These are phyloP conservation scores for Backusella australiensis DNA, from an alignment of 192 early-diverging fungal genomes.

Conservation along the genomic window DNA sequence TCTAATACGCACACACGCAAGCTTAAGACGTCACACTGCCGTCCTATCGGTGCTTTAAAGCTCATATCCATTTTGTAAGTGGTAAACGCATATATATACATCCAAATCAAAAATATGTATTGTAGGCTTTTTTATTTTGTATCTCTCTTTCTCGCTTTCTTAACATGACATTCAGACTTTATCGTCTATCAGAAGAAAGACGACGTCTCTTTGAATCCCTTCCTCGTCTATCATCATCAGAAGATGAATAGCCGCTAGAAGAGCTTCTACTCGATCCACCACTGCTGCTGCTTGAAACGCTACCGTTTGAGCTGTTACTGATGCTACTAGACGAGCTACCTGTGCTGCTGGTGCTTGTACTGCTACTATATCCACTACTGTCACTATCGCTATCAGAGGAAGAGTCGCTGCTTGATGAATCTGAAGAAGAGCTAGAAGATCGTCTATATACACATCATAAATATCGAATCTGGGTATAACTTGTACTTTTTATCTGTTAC, in stretches of 20 bases:
- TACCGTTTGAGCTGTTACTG: conserved; percentile 11
- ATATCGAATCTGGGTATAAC: no score
- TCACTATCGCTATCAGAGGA: conserved; percentile 9
- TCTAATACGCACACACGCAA: conserved; percentile 1
- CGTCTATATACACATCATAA: background rate
- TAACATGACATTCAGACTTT: background rate
- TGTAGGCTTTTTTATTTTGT: background rate
- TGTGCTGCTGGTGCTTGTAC: background rate
- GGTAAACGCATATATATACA: background rate
- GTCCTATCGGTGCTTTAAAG: no score
- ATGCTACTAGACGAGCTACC: background rate
- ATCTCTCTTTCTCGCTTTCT: background rate
- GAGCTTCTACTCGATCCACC: background rate
- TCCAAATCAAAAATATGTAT: background rate
- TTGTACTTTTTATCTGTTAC: background rate
- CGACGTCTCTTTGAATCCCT: background rate
- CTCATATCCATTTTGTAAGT: no score
- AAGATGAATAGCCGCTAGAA: background rate
- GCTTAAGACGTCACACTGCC: background rate
- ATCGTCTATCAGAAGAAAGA: background rate
- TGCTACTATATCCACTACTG: background rate
- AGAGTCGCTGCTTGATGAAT: conserved; percentile 16
- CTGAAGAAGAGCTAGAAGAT: conserved; percentile 2
- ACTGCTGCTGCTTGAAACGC: conserved; percentile 21
- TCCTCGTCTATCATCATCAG: background rate